Base-by-base conservation (phyloP, 2,329 filamentous ascomycete species). In the Exophiala xenobiotica region DNA sequence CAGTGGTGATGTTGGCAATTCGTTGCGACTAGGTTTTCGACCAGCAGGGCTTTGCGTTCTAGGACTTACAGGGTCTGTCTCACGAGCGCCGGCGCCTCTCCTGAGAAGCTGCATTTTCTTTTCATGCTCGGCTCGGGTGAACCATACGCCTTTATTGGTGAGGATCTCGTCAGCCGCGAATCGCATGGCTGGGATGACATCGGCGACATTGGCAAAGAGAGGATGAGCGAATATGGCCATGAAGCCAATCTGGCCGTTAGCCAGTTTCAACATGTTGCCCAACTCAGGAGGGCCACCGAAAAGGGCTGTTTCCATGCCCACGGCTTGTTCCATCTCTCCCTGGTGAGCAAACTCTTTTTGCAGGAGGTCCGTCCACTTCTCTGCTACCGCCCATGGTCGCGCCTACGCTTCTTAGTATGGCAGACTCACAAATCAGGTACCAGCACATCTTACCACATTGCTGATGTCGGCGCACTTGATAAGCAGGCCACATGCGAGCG, bases 391-490 rank as follows among this genome's bases (percentile, higher is more conserved):
- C 67, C 93, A 91, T 50, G 84, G 86, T 50, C 93, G 85, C 48
- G 91, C 90, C 88, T 92, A 57, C n/a, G 46, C 24, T 43, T 14
- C 49, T 56, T 39, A 50, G 41, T 29, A 19, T 37, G 29, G 26
- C 7, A n/a, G 33, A 27, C 18, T n/a, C 40, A 12, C 18, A 26
- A 22, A 23, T 22, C 8, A 8, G 4, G 3, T 14, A 12, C 19
- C 18, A 23, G 38, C 38, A 23, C 18, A 4, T 85, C 88, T 69
- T 79, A 92, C 88, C 68, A 97, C 93, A 67, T 99, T 99, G 73
- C 92, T 96, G 65, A 99, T 97, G 69, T 99, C 93, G 31, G 93
- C 93, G 67, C 93, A 97, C 69, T 99, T 99, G 72, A 99, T 96
- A 53, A 99, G 74, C 50, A 99, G 74, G 11, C 90, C 90, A 70